Conservation (phyloP, 2,329 filamentous ascomycete species). For the Pseudopithomyces chartarum region DNA sequence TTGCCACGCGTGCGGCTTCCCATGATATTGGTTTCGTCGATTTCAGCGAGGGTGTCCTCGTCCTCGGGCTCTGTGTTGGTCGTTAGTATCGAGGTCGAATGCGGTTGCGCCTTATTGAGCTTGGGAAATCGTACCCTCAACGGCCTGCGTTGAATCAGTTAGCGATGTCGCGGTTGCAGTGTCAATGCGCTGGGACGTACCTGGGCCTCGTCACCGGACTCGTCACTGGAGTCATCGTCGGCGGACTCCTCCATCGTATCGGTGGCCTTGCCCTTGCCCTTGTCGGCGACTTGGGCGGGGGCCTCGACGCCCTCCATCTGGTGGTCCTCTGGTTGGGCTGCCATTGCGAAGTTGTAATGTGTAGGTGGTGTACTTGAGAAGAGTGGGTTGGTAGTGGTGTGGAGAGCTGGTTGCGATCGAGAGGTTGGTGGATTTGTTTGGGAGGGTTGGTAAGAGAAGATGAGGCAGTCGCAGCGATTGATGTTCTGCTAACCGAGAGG, state of each 20-base stretch:
- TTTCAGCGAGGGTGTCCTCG: slow-evolving; percentile 84
- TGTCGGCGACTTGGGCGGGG: slow-evolving; percentile 61
- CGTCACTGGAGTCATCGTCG: slow-evolving; percentile 68
- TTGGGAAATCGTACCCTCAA: slow-evolving; percentile 41
- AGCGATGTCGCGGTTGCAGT: slow-evolving; percentile 26
- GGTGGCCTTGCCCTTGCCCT: slow-evolving; percentile 86
- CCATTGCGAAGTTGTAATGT: slow-evolving; percentile 25
- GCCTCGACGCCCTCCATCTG: slow-evolving; percentile 45
- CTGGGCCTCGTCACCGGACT: slow-evolving; percentile 66
- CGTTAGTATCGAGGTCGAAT: slow-evolving; percentile 35
- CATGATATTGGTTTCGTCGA: slow-evolving; percentile 89
- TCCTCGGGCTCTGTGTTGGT: slow-evolving; percentile 63
- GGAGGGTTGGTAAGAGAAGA: background rate
- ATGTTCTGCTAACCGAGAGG: background rate
- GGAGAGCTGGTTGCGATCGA: slow-evolving; percentile 16
- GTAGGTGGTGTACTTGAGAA: slow-evolving; percentile 1
- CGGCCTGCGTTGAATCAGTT: slow-evolving; percentile 31
- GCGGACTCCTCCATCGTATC: slow-evolving; percentile 76
- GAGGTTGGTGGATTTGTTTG: slow-evolving; percentile 3
- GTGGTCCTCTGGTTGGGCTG: slow-evolving; percentile 40
- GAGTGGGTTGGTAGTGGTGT: background rate
- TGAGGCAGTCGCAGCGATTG: background rate
- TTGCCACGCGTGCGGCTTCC: slow-evolving; percentile 84
- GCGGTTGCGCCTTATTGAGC: slow-evolving; percentile 13
- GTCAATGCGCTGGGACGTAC: slow-evolving; percentile 48